phyloP scores from a whole-genome alignment of 352 stramenopile species.

The Plasmopara viticola region DNA sequence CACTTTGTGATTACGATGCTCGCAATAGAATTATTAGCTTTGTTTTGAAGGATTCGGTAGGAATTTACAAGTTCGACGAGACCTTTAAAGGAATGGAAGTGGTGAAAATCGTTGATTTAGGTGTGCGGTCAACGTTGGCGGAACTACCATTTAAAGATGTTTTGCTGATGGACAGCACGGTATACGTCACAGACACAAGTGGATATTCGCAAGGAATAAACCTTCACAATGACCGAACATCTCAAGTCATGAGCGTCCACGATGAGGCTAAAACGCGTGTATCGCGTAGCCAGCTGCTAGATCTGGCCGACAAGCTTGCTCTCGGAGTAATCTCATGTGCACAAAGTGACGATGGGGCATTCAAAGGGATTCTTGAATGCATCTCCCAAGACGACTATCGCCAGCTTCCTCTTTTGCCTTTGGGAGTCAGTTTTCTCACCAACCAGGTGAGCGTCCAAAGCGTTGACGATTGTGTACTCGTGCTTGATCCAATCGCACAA shows the following conservation, averaged over 20 bases:
- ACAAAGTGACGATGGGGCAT: conserved; percentile 10
- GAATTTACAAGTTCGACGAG: conserved; percentile 28
- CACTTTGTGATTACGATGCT: conserved; percentile 22
- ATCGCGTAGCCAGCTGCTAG: conserved; percentile 11
- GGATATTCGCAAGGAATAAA: conserved; percentile 30
- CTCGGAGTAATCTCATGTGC: conserved; percentile 14
- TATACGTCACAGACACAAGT: conserved; percentile 32
- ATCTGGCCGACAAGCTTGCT: conserved; percentile 31
- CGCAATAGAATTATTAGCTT: conserved; percentile 20
- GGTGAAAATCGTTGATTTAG: conserved; percentile 24
- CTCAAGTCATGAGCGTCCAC: conserved; percentile 14
- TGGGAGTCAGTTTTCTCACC: conserved; percentile 23
- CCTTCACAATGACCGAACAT: conserved; percentile 38
- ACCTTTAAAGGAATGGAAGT: conserved; percentile 23
- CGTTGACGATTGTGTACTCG: conserved; percentile 25
- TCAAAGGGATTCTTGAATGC: conserved; percentile 16
- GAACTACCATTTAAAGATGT: conserved; percentile 25
- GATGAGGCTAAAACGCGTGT: neutral
- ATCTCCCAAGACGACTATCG: conserved; percentile 35
- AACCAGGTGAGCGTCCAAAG: conserved; percentile 20
- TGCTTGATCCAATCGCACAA: conserved; percentile 26
- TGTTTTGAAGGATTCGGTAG: conserved; percentile 11
- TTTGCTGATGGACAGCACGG: conserved; percentile 13
- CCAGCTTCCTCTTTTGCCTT: conserved; percentile 20
- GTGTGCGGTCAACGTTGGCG: conserved; percentile 20